Base-by-base conservation (phyloP, 2,329 filamentous ascomycete species). In the Botrytis pseudocinerea region DNA sequence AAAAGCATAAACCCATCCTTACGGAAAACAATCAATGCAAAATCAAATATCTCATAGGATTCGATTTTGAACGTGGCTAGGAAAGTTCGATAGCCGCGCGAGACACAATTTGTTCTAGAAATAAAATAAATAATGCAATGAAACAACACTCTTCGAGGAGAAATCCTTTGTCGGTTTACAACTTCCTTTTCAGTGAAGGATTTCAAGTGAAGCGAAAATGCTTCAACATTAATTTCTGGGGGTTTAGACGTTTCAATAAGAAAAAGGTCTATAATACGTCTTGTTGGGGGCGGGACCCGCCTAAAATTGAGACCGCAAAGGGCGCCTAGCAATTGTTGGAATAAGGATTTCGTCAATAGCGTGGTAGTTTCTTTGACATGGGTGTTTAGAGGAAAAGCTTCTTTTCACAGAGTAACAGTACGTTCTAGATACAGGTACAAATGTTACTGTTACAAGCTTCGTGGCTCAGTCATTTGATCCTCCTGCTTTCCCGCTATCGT, bases 391-490 rank as follows among this genome's bases (percentile, higher is more conserved):
- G 32, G 32, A 22, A 48, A 65, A 51, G 7, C 12, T 51, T 65
- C 48, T 28, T 38, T 51, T 18, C 5, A 22, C 12, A 51, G 1
- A 38, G n/a, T 18, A n/a, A 38, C 32, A 12, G 22, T 20, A 51
- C 25, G 14, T n/a, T 51, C 28, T n/a, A 51, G 28, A 51, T 22
- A 22, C 28, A 51, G 22, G 42, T 12, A 51, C 32, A 51, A 51
- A n/a, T 51, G 18, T n/a, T 35, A 10, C 35, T 28, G n/a, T 46
- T 51, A 28, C 44, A 51, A 35, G 32, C 44, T 66, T 44, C 32
- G 14, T 51, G 28, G 63, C 44, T 51, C 63, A 38, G 63, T 66
- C 22, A 44, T 51, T 66, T 66, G 44, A 66, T 66, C 44, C 63
- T 40, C 32, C 63, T 51, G 28, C 16, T 65, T 48, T 35, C 46